Evolutionary conservation across 2,329 filamentous ascomycete genomes (phyloP), one percentile per base, ranked within the genome.

Genomic region (Fusarium solani-melongenae): DNA sequence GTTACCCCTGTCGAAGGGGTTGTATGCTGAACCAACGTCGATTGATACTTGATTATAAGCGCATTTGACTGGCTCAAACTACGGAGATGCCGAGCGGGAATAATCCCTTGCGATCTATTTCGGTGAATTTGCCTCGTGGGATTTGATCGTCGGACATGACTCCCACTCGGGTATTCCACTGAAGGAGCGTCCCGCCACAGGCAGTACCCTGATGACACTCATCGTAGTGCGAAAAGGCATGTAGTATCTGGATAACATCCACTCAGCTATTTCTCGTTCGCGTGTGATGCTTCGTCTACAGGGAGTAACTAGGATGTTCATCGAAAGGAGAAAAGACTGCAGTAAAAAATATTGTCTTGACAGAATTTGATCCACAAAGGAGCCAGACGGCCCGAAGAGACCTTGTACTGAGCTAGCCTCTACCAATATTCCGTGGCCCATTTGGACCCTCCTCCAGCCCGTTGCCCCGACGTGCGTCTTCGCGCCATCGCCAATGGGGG

Each of bases 401-500:
- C 46, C 27, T 20, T 12, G 15, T 27, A 27, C 27, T 27, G 27
- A 27, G 27, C 27, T 55, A 31, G n/a, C 7, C 8, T 33, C 51
- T 55, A 15, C 36, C 24, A 20, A 64, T 41, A 11, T 58, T 39
- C 33, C 39, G 34, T 22, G 39, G 39, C 27, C 62, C 62, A 3
- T 53, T 33, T 27, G 79, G 79, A 0, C 80, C 80, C 31, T 82
- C 79, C 34, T 81, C 77, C 7, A 82, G 68, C 0, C 80, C 80
- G 46, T 81, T 81, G 22, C 74, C 69, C 24, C 80, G 70, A 2
- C 69, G 72, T 7, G 41, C 53, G 29, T 75, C 69, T 2, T 78
- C 76, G 11, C 80, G 67, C 79, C 79, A 82, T 27, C 76, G 69
- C 81, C 80, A 82, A 61, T 79, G 73, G 6, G 75, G 71, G 5